A percentile compares a stretch with the other conserved stretches of the same genome.
Evolutionary conservation across 495 filamentous ascomycete genomes (phyloP).

Genomic region (Sordaria brevicollis): DNA sequence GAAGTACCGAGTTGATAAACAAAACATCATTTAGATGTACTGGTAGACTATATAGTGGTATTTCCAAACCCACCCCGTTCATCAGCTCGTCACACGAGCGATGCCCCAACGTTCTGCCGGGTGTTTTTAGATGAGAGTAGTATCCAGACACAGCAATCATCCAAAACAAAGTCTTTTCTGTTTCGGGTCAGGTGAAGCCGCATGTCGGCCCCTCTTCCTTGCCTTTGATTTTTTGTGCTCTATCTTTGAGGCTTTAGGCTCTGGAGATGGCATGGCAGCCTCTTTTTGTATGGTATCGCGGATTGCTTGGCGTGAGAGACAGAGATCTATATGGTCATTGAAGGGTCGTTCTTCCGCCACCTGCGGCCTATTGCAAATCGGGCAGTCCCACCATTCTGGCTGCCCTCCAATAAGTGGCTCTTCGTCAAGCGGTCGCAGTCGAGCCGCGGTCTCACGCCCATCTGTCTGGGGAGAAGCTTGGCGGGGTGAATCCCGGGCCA

Average conservation of each 20-base stretch:
- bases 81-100: not conserved
- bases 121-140: not conserved
- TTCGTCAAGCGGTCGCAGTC: slow-evolving; percentile 32
- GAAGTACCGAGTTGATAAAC: too few species aligned
- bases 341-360: slow-evolving; percentile 65
- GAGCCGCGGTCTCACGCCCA: slow-evolving; percentile 41
- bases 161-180: slow-evolving; percentile 39
- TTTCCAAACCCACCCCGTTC: not conserved
- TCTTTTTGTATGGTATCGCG: slow-evolving; percentile 61
- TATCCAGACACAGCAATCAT: slow-evolving; percentile 1
- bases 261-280: slow-evolving; percentile 7
- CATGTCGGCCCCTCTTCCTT: slow-evolving; percentile 22
- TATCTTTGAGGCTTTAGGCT: slow-evolving; percentile 4
- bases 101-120: not conserved
- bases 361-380: slow-evolving; percentile 71
- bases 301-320: slow-evolving; percentile 78
- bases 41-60: not conserved
- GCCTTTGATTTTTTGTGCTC: slow-evolving; percentile 26
- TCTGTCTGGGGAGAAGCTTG: slow-evolving; percentile 19
- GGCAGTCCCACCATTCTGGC: slow-evolving; percentile 65
- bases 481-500: slow-evolving; percentile 42
- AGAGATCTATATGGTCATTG: slow-evolving; percentile 92
- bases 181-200: slow-evolving; percentile 23
- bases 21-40: too few species aligned
- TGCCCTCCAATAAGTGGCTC: slow-evolving; percentile 9